Conservation (phyloP, 1,284 basidiomycete genomes). For the Melampsora abietis-canadensis region DNA sequence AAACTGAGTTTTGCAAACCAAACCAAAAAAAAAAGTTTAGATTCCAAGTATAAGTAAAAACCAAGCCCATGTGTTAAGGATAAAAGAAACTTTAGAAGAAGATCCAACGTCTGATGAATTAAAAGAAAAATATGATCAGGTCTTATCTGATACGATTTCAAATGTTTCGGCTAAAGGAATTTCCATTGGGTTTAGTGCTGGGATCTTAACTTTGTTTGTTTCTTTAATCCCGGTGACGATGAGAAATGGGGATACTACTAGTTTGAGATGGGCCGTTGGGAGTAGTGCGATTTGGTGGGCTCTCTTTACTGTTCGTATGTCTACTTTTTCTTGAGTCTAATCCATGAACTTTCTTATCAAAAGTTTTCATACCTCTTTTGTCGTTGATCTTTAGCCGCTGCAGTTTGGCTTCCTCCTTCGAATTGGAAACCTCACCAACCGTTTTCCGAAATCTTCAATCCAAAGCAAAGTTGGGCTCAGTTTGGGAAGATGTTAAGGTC, state of each 20-base stretch:
- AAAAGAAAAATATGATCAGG: background rate
- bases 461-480: background rate
- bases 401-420: conserved; percentile 14
- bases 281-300: conserved; percentile 81
- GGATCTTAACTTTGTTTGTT: conserved; percentile 67
- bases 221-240: conserved; percentile 69
- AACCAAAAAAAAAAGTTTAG: background rate
- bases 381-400: conserved; percentile 13
- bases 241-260: conserved; percentile 67
- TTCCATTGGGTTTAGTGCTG: conserved; percentile 71
- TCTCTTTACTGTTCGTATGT: conserved; percentile 70
- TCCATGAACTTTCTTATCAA: background rate
- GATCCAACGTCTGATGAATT: background rate
- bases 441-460: background rate
- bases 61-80: background rate
- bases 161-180: conserved; percentile 77
- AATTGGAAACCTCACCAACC: background rate
- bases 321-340: conserved; percentile 46
- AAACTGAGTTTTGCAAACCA: too few species aligned
- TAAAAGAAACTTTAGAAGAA: background rate
- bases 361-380: background rate
- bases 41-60: conserved; percentile 6
- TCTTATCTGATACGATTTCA: conserved; percentile 59
- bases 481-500: too few species aligned
- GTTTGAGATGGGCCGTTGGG: conserved; percentile 72